Evolutionary conservation across 257 asterid genomes (phyloP).

Genomic region (Fraxinus quadrangulata): DNA sequence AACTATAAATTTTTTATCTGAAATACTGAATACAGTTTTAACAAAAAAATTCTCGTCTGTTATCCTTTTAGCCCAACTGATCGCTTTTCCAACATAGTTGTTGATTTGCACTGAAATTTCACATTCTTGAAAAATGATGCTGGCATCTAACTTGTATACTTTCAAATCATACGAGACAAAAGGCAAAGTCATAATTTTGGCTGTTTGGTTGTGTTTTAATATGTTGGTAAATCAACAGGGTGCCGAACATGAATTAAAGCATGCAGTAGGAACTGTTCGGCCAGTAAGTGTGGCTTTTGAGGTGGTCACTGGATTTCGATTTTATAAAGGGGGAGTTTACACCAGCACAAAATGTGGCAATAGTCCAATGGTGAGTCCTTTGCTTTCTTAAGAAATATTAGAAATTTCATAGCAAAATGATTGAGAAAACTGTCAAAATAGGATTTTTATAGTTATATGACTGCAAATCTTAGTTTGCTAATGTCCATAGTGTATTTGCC

Average conservation of each 20-base stretch:
- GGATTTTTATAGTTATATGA: not conserved
- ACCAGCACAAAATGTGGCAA: conserved; percentile 65
- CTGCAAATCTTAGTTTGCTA: not conserved
- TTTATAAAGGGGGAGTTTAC: conserved; percentile 66
- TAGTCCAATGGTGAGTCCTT: conserved; percentile 64
- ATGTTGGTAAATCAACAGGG: conserved; percentile 47
- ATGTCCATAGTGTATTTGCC: not conserved
- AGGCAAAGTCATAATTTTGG: not conserved
- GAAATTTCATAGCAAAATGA: not conserved
- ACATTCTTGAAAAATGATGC: conserved; percentile 7
- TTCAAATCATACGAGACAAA: not conserved
- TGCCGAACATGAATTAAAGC: conserved; percentile 84
- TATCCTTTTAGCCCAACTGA: conserved; percentile 1
- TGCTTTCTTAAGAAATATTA: not conserved
- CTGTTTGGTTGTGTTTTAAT: conserved; percentile 7
- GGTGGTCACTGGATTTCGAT: conserved; percentile 57
- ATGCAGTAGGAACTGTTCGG: conserved; percentile 74
- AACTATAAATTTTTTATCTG: not conserved
- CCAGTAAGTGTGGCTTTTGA: conserved; percentile 93
- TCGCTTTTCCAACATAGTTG: conserved; percentile 7
- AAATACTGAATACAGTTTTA: not conserved
- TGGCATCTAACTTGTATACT: not conserved
- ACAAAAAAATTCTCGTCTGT: not conserved
- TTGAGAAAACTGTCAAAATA: not conserved
- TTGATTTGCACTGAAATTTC: not conserved